Evolutionary conservation across 371 early-diverging fungal species (phyloP), one percentile per base, ranked within the genome.

Genomic region (Rhizopus sp.): DNA sequence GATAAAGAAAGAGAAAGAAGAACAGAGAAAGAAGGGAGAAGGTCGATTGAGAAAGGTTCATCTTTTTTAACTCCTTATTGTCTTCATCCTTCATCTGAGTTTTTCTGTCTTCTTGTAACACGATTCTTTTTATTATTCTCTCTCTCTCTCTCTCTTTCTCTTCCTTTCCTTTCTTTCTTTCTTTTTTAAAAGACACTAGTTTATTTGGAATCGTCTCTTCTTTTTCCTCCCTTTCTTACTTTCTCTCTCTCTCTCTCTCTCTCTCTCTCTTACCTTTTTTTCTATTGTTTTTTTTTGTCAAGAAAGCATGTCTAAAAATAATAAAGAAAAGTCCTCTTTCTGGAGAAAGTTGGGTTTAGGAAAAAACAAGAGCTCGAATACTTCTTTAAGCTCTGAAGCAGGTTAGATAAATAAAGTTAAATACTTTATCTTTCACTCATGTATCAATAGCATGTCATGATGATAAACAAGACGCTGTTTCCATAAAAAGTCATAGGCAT

Each of bases 321-420:
- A 42, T 42, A 57, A 57, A 40, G 57, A 57, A 15, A 57, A 57
- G 39, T 33, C 57, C 1, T 39, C 49, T n/a, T 62, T 62, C 45
- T 62, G 62, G 62, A 62, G 51, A 32, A 62, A 56, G 32, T 33
- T 62, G 16, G 62, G 62, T 6, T 35, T 62, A 37, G 62, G 62
- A 44, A 62, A 62, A 54, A 16, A 52, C 33, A 60, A 60, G 30
- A 30, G 41, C 8, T 60, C 60, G 30, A 53, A 31, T 32, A 23
- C 30, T 29, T 17, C 52, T 8, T 45, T 46, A n/a, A 42, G n/a
- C 13, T 50, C 35, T 31, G 40, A 33, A 17, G 10, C 35, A n/a
- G 7, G 10, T n/a, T 38, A 13, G n/a, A 23, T 9, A 35, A 17
- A 12, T 7, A 34, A 12, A 29, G 6, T 17, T 35, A 52, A 17